Evolutionary conservation across 441 rosid genomes (phyloP).

Genomic region (Croton laevigatus): DNA sequence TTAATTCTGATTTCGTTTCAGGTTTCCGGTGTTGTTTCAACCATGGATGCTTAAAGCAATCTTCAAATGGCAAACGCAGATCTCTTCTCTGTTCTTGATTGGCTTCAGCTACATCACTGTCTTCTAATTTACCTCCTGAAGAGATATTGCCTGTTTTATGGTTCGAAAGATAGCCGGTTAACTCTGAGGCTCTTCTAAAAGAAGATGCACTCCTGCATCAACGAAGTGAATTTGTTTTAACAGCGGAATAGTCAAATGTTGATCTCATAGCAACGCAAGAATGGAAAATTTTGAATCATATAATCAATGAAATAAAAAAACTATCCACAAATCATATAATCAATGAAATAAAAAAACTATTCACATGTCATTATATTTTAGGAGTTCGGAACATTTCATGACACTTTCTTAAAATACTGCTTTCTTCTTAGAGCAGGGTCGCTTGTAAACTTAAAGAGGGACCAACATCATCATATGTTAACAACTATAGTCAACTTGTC

Average conservation of each 20-base stretch:
- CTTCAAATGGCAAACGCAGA: conserved; percentile 61
- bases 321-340: not conserved
- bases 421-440: not conserved
- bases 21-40: conserved; percentile 32
- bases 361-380: not conserved
- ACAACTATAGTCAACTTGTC: not conserved
- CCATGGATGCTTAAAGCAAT: conserved; percentile 58
- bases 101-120: conserved; percentile 23
- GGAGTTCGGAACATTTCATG: not conserved
- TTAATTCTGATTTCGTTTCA: conserved; percentile 31
- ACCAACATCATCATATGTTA: not conserved
- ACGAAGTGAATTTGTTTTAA: conserved; percentile 17
- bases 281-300: not conserved
- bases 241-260: not conserved
- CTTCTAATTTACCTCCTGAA: conserved; percentile 39
- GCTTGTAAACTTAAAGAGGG: not conserved
- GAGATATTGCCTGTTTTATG: conserved; percentile 30
- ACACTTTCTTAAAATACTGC: not conserved
- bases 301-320: not conserved
- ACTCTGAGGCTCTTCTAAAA: conserved; percentile 51
- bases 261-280: not conserved
- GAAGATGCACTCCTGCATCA: conserved; percentile 71
- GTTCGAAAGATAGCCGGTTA: conserved; percentile 34
- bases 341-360: not conserved
- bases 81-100: conserved; percentile 36